A percentile compares a stretch with the other conserved stretches of the same genome.
Conservation (phyloP, 257 asterid species). For the Ophiorrhiza pumila region DNA sequence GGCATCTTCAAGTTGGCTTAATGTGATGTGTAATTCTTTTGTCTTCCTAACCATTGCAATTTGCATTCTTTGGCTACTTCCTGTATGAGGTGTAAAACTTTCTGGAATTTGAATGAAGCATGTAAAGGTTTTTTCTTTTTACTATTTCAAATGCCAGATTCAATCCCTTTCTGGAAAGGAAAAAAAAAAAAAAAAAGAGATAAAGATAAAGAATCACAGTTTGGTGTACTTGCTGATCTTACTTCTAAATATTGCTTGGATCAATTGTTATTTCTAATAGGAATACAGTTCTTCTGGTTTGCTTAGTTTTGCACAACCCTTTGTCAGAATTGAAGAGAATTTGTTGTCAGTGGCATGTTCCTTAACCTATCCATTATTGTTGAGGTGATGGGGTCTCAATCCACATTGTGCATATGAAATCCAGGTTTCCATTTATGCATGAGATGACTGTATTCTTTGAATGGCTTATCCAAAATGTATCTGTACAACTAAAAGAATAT, state of each 20-base stretch:
- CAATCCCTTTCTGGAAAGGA: not conserved
- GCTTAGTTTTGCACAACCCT: not conserved
- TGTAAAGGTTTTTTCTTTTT: not conserved
- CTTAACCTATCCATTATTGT: not conserved
- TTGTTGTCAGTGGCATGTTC: not conserved
- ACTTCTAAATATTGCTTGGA: not conserved
- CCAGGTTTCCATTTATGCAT: not conserved
- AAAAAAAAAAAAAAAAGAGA: too few relatives aligned
- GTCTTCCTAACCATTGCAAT: not conserved
- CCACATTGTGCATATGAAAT: not conserved
- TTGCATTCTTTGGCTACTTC: not conserved
- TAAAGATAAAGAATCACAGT: too few relatives aligned
- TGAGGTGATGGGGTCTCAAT: too few relatives aligned
- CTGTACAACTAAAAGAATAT: not conserved
- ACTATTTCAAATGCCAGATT: not conserved
- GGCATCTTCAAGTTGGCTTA: not conserved
- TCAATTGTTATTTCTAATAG: not conserved
- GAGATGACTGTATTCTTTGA: not conserved
- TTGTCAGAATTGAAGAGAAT: not conserved
- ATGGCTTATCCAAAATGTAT: not conserved
- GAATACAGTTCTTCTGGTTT: not conserved
- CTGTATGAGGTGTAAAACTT: not conserved
- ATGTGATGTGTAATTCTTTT: not conserved
- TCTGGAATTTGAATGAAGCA: not conserved
- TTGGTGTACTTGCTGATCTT: not conserved